Conservation (phyloP, 2,329 filamentous ascomycete species). For the Podosphaera fusca region DNA sequence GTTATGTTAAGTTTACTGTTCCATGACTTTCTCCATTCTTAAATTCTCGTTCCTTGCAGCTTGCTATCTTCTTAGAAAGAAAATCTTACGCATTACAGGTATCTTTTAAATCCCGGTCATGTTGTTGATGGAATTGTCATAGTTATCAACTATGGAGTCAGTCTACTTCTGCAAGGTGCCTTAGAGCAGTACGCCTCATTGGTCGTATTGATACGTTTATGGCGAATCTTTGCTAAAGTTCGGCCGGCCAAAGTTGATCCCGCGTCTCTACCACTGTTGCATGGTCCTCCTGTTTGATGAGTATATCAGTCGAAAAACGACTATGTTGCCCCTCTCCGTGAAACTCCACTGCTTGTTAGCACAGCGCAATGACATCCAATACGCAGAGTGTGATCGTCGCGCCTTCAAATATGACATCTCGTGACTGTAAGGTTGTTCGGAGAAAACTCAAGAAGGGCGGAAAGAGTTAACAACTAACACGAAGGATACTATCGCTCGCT, state of each 20-base stretch:
- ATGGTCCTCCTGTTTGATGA: not conserved
- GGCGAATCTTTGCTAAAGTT: slow-evolving; percentile 47
- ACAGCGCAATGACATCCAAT: too few species aligned
- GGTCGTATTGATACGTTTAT: slow-evolving; percentile 42
- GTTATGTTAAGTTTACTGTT: not conserved
- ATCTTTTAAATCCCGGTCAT: slow-evolving; percentile 35
- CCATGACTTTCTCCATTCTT: not conserved
- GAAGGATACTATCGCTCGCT: too few species aligned
- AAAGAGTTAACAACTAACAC: too few species aligned
- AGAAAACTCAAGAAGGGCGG: too few species aligned
- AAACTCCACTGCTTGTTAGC: too few species aligned
- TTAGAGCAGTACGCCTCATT: slow-evolving; percentile 40
- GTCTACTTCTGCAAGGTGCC: slow-evolving; percentile 34
- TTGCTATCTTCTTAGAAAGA: not conserved
- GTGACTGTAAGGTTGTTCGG: too few species aligned
- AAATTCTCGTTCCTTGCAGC: not conserved
- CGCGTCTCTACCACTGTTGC: not conserved
- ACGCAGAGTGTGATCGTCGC: too few species aligned
- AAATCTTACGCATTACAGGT: slow-evolving; percentile 19
- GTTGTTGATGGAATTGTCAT: slow-evolving; percentile 41
- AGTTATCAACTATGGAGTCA: slow-evolving; percentile 34
- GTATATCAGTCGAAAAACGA: too few species aligned
- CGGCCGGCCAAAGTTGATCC: slow-evolving; percentile 9
- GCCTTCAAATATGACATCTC: too few species aligned
- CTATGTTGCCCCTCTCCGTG: too few species aligned